Evolutionary conservation across 176 grass and related monocot species (phyloP).

Genomic region (Panicum miliaceum): DNA sequence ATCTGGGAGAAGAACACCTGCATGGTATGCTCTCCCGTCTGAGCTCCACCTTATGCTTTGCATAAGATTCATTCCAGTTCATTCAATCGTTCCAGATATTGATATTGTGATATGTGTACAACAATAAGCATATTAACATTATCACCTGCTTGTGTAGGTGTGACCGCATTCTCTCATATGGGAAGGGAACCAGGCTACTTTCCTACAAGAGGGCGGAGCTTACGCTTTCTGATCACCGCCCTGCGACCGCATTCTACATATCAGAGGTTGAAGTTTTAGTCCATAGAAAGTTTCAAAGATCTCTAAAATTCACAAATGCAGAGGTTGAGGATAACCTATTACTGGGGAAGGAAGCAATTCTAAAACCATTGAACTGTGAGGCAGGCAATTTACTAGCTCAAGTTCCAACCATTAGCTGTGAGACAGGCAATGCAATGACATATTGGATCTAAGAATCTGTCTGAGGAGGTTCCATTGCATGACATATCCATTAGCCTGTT

Average conservation of each 20-base stretch:
- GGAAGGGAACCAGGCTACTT: constrained; percentile 69
- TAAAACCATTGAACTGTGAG: constrained; percentile 2
- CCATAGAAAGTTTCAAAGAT: constrained; percentile 60
- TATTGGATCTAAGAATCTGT: not conserved
- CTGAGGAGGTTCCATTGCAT: not conserved
- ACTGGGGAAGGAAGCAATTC: not conserved
- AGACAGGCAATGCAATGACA: not conserved
- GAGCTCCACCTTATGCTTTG: constrained; percentile 2
- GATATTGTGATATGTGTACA: not conserved
- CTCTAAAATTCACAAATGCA: constrained; percentile 68
- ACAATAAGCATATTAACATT: not conserved
- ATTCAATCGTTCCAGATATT: not conserved
- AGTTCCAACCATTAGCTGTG: not conserved
- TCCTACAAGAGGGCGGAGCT: constrained; percentile 65
- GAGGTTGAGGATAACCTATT: constrained; percentile 41
- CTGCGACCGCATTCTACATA: constrained; percentile 65
- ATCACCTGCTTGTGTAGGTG: constrained; percentile 60
- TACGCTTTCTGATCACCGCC: constrained; percentile 79
- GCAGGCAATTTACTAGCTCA: constrained; percentile 8
- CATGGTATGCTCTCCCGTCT: constrained; percentile 58
- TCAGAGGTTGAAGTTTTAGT: constrained; percentile 71
- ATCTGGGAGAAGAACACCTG: constrained; percentile 76
- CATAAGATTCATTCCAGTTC: constrained; percentile 21
- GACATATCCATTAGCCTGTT: too few species aligned
- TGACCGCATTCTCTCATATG: constrained; percentile 74